Conservation (phyloP, 1,284 basidiomycete genomes). For the Ustilago hordei region DNA sequence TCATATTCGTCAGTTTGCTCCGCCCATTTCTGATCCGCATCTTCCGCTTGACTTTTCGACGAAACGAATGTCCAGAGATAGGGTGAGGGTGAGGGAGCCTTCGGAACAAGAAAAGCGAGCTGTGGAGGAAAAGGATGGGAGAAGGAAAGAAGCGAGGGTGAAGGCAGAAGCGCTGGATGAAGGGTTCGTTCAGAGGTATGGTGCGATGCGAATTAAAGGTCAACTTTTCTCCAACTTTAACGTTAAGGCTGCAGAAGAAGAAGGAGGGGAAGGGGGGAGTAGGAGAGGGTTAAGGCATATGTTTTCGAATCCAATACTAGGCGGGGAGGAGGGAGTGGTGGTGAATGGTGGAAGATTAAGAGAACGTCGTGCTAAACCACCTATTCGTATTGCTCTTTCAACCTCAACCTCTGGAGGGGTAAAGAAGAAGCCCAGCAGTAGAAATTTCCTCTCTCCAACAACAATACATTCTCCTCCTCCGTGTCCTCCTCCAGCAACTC, state of each 20-base stretch:
- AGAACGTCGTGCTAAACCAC: slow-evolving; percentile 36
- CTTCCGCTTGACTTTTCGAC: neutral
- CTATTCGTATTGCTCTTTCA: slow-evolving; percentile 21
- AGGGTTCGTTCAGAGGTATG: slow-evolving; percentile 10
- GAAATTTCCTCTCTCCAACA: slow-evolving; percentile 7
- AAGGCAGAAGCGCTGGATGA: slow-evolving; percentile 7
- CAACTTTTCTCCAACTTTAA: neutral
- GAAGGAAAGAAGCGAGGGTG: neutral
- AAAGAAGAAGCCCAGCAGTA: slow-evolving; percentile 10
- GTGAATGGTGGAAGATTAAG: slow-evolving; percentile 10
- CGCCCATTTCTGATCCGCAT: slow-evolving; percentile 17
- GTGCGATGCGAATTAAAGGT: slow-evolving; percentile 21
- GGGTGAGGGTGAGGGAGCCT: neutral
- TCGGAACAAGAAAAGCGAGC: neutral
- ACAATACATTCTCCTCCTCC: slow-evolving; percentile 27
- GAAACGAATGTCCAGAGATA: neutral
- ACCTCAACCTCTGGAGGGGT: neutral
- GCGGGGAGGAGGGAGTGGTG: neutral
- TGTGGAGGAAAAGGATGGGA: neutral
- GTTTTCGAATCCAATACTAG: slow-evolving; percentile 16
- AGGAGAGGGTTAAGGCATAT: slow-evolving; percentile 20
- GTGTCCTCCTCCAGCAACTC: slow-evolving; percentile 26
- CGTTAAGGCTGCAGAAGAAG: neutral
- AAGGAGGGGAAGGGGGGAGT: neutral
- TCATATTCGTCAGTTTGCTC: slow-evolving; percentile 3